Evolutionary conservation across 192 early-diverging fungal genomes (phyloP).

Genomic region (Coemansia sp.): DNA sequence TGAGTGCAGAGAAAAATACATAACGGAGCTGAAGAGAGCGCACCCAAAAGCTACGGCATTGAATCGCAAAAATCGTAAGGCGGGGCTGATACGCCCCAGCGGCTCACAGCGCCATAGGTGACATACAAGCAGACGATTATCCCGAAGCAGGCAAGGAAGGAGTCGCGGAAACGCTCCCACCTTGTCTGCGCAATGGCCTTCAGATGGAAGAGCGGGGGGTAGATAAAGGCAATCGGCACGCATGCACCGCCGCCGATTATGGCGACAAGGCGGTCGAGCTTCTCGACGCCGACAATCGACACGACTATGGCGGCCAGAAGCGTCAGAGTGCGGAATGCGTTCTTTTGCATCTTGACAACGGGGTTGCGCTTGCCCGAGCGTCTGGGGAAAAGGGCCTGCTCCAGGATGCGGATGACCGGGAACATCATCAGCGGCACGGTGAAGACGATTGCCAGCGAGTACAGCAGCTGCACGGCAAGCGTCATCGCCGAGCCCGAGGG

Average conservation of each 20-base stretch:
- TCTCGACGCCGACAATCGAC: slow-evolving; percentile 68
- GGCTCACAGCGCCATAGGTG: slow-evolving; percentile 48
- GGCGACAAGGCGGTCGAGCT: slow-evolving; percentile 76
- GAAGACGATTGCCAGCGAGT: slow-evolving; percentile 89
- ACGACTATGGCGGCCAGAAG: slow-evolving; percentile 65
- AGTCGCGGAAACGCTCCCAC: slow-evolving; percentile 56
- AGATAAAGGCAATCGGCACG: slow-evolving; percentile 74
- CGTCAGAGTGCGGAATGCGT: slow-evolving; percentile 66
- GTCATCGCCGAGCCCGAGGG: slow-evolving; percentile 63
- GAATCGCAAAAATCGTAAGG: slow-evolving; percentile 34
- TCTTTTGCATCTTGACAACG: slow-evolving; percentile 82
- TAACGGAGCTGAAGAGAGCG: not conserved
- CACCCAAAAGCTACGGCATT: not conserved
- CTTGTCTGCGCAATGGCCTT: slow-evolving; percentile 56
- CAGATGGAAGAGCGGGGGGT: slow-evolving; percentile 82
- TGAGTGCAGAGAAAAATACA: too few relatives aligned
- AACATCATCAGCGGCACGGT: slow-evolving; percentile 89
- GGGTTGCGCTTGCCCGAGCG: slow-evolving; percentile 72
- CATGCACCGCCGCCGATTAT: slow-evolving; percentile 79
- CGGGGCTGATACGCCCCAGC: slow-evolving; percentile 17
- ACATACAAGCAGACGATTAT: slow-evolving; percentile 72
- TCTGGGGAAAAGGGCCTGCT: slow-evolving; percentile 72
- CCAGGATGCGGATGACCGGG: slow-evolving; percentile 86
- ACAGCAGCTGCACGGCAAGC: slow-evolving; percentile 72
- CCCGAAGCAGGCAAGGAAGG: slow-evolving; percentile 64